phyloP scores from a whole-genome alignment of 2,329 filamentous ascomycete species.

The Sordariomycetes sp. region DNA sequence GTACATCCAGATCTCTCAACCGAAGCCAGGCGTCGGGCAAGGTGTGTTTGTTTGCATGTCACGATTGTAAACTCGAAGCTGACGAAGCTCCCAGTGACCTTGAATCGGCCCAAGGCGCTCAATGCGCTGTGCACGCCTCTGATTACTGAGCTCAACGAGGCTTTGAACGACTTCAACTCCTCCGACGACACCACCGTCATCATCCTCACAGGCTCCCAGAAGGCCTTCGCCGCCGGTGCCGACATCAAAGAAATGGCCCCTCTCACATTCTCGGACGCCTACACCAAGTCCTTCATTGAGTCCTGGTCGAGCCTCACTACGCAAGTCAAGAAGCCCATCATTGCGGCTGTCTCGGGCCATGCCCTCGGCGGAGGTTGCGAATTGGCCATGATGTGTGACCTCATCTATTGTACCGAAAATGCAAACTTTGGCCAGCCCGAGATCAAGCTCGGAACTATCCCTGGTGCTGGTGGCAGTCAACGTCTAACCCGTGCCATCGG shows the following conservation, averaged over 20 bases:
- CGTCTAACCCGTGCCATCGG: conserved; percentile 74
- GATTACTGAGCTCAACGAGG: conserved; percentile 80
- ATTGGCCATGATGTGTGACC: conserved; percentile 94
- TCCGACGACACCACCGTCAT: conserved; percentile 65
- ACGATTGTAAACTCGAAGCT: background rate
- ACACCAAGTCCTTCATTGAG: conserved; percentile 88
- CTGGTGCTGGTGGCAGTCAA: conserved; percentile 87
- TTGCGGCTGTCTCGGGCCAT: conserved; percentile 89
- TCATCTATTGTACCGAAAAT: conserved; percentile 77
- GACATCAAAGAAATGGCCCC: conserved; percentile 99
- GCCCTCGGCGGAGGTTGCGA: conserved; percentile 94
- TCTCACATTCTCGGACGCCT: conserved; percentile 80
- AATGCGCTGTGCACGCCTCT: conserved; percentile 90
- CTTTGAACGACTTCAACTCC: conserved; percentile 60
- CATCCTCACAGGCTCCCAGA: conserved; percentile 78
- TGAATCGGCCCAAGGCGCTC: conserved; percentile 90
- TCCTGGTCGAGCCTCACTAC: conserved; percentile 83
- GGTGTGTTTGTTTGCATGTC: conserved; percentile 43
- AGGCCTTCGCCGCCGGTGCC: conserved; percentile 88
- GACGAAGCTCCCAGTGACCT: conserved; percentile 54
- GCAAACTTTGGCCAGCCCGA: conserved; percentile 96
- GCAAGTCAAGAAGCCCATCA: conserved; percentile 83
- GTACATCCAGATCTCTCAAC: conserved; percentile 71
- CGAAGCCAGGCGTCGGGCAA: conserved; percentile 82
- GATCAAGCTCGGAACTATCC: conserved; percentile 89